phyloP scores from a whole-genome alignment of 2,329 filamentous ascomycete genomes.

The Pseudovirgaria hyperparasitica region DNA sequence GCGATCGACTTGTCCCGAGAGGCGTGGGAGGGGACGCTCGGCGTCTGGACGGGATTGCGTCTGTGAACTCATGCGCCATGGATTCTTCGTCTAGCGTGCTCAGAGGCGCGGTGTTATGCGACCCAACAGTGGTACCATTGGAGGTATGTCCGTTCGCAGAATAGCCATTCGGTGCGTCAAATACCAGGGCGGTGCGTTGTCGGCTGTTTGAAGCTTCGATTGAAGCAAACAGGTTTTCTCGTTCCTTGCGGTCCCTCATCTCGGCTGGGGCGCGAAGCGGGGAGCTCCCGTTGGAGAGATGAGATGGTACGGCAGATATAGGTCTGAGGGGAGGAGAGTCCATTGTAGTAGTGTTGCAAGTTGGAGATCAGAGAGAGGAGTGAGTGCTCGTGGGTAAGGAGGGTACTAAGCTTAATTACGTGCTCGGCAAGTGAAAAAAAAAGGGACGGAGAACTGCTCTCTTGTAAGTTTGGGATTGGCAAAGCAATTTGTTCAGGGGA shows the following conservation, averaged over 20 bases:
- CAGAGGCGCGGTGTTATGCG: conserved; percentile 1
- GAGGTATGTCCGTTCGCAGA: conserved; percentile 17
- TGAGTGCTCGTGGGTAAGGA: no score
- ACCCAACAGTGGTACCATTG: conserved; percentile 2
- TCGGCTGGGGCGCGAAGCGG: conserved; percentile 35
- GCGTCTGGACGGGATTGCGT: conserved; percentile 37
- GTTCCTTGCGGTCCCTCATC: conserved; percentile 36
- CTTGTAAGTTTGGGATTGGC: no score
- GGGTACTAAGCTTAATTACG: no score
- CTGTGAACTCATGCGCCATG: conserved; percentile 39
- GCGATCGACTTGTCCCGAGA: conserved; percentile 38
- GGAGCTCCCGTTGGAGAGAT: conserved; percentile 44
- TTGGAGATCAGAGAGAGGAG: no score
- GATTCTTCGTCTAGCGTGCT: conserved; percentile 12
- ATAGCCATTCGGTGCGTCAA: conserved; percentile 23
- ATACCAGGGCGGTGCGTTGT: conserved; percentile 32
- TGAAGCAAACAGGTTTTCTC: conserved; percentile 44
- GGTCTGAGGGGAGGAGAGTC: conserved; percentile 34
- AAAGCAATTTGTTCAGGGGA: no score
- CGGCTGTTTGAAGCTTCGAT: conserved; percentile 45
- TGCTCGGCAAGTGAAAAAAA: no score
- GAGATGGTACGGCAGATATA: conserved; percentile 40
- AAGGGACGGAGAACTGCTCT: no score
- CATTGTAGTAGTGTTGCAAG: no score
- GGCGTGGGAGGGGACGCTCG: no score